phyloP scores from a whole-genome alignment of 768 basidiomycete species.

The Calocybe gangraenosa region DNA sequence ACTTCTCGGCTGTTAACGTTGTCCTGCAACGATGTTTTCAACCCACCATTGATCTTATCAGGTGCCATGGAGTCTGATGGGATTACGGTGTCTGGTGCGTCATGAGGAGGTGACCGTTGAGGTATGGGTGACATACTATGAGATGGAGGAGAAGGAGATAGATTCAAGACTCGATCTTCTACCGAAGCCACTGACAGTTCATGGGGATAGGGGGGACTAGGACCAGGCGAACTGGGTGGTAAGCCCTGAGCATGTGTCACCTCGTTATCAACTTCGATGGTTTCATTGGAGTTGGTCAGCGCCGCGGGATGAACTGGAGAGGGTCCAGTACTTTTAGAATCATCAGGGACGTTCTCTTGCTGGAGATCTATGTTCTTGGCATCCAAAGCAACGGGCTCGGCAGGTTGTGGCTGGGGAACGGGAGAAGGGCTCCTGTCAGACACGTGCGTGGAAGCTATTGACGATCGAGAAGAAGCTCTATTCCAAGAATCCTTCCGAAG shows the following conservation, averaged over 20 bases:
- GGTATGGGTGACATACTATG: neutral
- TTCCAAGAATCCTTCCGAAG: conserved; percentile 32
- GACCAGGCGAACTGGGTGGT: too few relatives aligned
- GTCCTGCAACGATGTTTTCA: neutral
- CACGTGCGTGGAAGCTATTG: conserved; percentile 48
- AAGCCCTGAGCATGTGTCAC: too few relatives aligned
- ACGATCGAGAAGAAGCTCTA: conserved; percentile 51
- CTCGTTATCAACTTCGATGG: too few relatives aligned
- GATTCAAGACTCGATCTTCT: too few relatives aligned
- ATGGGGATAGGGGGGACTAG: too few relatives aligned
- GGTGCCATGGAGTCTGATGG: neutral
- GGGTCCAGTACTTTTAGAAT: too few relatives aligned
- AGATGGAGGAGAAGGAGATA: conserved; percentile 6
- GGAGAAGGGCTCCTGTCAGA: conserved; percentile 33
- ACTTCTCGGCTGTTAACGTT: too few relatives aligned
- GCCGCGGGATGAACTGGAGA: too few relatives aligned
- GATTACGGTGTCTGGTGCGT: neutral
- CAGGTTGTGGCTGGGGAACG: conserved; percentile 3
- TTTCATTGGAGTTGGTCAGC: too few relatives aligned
- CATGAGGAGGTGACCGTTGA: too few relatives aligned
- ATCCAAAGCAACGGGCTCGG: neutral
- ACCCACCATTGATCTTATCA: neutral
- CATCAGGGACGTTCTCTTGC: neutral
- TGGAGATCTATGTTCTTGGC: neutral
- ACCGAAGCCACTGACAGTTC: too few relatives aligned